Base-by-base conservation (phyloP, 305 asterid genomes). In the Ajuga reptans region DNA sequence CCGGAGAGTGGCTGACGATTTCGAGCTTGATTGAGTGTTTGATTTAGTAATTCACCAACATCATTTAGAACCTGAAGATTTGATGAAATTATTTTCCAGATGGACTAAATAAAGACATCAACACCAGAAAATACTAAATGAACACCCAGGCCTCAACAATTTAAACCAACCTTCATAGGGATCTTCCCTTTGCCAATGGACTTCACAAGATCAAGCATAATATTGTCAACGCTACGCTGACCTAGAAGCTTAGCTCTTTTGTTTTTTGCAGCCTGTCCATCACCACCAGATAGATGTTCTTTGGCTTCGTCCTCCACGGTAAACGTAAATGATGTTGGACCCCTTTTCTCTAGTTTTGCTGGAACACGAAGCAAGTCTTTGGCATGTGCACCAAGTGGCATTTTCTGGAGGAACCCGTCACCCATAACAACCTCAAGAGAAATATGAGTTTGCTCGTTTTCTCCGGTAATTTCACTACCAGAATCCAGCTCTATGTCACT, bases 161-260 rank as follows among this genome's bases (percentile, higher is more conserved):
- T 51, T 37, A 51, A 66, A 68, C 84, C 42, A 69, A 92, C 98
- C 95, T 86, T 89, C 88, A 73, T 83, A 8, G 99, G 96, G 72
- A 93, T 86, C 79, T 83, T 84, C 80, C 95, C 92, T 79, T 86
- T 88, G 74, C 95, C 92, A 68, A 90, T 84, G 79, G 84, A 84
- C 85, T 89, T 88, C 49, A 87, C 87, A 71, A 90, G 95, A 82
- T 93, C 95, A 77, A 85, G 83, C 91, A 90, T 84, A 76, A 90
- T 82, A 75, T 72, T 66, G 77, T 93, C 96, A 64, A 82, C 73
- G 75, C 83, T 85, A 49, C 80, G 92, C 45, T 80, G 85, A 58
- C 83, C 78, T 63, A 72, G 87, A 71, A 85, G 77, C 75, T 79
- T 85, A 81, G 95, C 74, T 77, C 81, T 87, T 72, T 84, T 91